Base-by-base conservation (phyloP, 2,329 filamentous ascomycete species). In the Sporothrix schenckii region DNA sequence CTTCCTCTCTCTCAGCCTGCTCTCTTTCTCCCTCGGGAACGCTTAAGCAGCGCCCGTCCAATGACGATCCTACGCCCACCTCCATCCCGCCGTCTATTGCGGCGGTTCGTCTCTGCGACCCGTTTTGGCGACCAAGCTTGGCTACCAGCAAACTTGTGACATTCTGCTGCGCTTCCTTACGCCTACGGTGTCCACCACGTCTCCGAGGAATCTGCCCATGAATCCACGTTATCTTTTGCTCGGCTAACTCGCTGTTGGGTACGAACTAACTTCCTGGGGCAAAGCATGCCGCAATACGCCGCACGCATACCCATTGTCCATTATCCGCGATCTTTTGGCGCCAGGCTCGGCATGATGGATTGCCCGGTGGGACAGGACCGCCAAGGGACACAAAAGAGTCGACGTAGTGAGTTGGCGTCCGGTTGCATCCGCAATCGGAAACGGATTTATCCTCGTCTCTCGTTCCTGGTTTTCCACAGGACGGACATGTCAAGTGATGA, bases 21-120 rank as follows among this genome's bases (percentile, higher is more conserved):
- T 39, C 41, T 14, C 58, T 47, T 47, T 14, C 44, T 34, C 19
- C 19, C 24, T 34, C 44, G 61, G 53, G 24, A 70, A 52, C 49
- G 60, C 69, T 66, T 60, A 66, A 56, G 50, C 13, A 27, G 50
- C 69, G 44, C 68, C 30, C 63, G 56, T 30, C 68, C 56, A 69
- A 63, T 63, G 53, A 30, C n/a, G 49, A 50, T n/a, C 53, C 54
- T 30, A 3, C 6, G 13, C 27, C 54, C 21, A 49, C 27, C 54
- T 41, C 52, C 52, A 14, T 34, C 24, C 34, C 47, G n/a, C 44
- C 50, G 30, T 14, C 21, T 50, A 14, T 44, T 19, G 2, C 7
- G 65, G 54, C 47, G 14, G 54, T 10, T 49, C 39, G n/a, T 39
- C 30, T 47, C 39, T 47, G 58, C 50, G 66, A 30, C 70, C 66